Conservation (phyloP, 441 rosid genomes). For the Jatropha podagrica region DNA sequence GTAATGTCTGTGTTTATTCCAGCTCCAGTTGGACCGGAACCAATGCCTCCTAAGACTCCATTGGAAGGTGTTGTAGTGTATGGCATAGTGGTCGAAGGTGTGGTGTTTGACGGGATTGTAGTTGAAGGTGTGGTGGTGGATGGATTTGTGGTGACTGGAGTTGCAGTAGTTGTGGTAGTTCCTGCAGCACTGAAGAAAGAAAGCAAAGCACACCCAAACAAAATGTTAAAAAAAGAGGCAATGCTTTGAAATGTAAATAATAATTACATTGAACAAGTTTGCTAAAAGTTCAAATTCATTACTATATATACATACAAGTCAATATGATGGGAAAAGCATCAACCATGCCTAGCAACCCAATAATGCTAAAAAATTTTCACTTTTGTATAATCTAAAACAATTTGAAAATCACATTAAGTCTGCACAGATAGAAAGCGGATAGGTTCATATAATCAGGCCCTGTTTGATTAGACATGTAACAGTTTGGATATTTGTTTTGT, state of each 20-base stretch:
- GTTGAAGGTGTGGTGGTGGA: conserved; percentile 37
- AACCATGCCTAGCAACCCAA: background rate
- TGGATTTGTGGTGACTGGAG: conserved; percentile 35
- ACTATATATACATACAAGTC: background rate
- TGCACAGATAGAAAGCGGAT: background rate
- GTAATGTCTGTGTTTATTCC: conserved; percentile 64
- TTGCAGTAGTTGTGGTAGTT: conserved; percentile 29
- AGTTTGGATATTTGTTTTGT: background rate
- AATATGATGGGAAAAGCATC: conserved; percentile 2
- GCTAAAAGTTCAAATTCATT: background rate
- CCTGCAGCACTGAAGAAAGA: conserved; percentile 38
- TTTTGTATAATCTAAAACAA: background rate
- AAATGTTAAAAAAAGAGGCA: background rate
- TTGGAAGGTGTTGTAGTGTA: conserved; percentile 52
- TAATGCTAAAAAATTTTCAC: background rate
- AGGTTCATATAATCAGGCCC: background rate
- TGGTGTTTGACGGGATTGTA: conserved; percentile 42
- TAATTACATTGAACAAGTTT: background rate
- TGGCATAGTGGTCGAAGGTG: conserved; percentile 41
- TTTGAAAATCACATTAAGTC: background rate
- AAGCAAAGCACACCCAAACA: background rate
- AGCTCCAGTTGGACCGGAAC: conserved; percentile 51
- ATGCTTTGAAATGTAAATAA: background rate
- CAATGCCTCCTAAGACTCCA: conserved; percentile 62
- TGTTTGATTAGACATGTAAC: background rate